Evolutionary conservation across 2,329 filamentous ascomycete species (phyloP).

Genomic region (Talaromyces sp.): DNA sequence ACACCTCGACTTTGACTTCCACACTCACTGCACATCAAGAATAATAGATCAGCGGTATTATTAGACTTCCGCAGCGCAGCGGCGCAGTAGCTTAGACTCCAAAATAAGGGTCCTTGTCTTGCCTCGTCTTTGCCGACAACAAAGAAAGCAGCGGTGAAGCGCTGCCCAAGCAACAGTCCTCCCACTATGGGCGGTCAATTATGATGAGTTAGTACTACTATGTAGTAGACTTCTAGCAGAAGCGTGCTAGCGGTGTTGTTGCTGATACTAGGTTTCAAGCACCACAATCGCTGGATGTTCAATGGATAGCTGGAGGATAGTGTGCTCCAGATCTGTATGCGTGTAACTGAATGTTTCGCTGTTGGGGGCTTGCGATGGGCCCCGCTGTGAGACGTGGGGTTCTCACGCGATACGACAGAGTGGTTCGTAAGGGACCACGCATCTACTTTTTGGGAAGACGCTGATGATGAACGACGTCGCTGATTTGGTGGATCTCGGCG

Average conservation of each 20-base stretch:
- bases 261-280: constrained; percentile 9
- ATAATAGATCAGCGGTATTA: not conserved
- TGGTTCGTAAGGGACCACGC: constrained; percentile 13
- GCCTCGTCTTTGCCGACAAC: constrained; percentile 7
- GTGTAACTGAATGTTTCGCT: constrained; percentile 19
- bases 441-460: not conserved
- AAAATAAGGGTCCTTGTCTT: constrained; percentile 4
- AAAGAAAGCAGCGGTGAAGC: constrained; percentile 16
- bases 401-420: constrained; percentile 2
- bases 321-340: constrained; percentile 15
- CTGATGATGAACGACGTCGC: not conserved
- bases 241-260: constrained; percentile 4
- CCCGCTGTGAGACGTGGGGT: constrained; percentile 18
- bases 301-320: constrained; percentile 6
- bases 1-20: not conserved
- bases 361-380: constrained; percentile 2
- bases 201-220: not conserved
- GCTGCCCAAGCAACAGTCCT: constrained; percentile 17
- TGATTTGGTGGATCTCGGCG: not conserved
- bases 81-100: constrained; percentile 4
- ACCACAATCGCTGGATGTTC: constrained; percentile 1
- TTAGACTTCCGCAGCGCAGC: not conserved
- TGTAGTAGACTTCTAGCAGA: too few relatives aligned
- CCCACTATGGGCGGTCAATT: constrained; percentile 7
- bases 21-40: not conserved